Evolutionary conservation across 371 early-diverging fungal genomes (phyloP).

Genomic region (Parasitella parasitica): DNA sequence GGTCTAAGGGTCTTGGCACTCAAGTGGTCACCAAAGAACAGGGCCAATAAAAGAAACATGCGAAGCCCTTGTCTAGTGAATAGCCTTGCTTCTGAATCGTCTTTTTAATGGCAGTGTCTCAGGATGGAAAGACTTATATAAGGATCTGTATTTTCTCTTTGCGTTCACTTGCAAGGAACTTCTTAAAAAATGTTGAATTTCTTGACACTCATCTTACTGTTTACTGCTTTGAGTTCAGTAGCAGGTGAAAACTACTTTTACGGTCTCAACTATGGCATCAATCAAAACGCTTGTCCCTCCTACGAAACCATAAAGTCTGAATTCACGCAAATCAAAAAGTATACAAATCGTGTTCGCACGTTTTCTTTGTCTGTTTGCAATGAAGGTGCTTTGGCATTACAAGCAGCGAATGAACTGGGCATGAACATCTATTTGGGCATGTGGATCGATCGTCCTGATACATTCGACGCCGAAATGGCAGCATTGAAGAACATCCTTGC

Average conservation of each 20-base stretch:
- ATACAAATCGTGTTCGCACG: conserved; percentile 57
- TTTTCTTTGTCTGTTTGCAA: conserved; percentile 57
- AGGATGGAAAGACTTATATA: too few species aligned
- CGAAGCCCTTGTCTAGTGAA: neutral
- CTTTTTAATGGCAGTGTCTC: neutral
- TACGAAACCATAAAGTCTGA: conserved; percentile 49
- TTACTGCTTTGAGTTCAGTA: neutral
- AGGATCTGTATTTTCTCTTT: too few species aligned
- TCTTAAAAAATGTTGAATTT: neutral
- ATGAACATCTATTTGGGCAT: conserved; percentile 61
- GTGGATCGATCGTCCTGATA: conserved; percentile 58
- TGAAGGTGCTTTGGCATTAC: conserved; percentile 57
- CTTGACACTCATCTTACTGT: neutral
- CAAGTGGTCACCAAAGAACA: neutral
- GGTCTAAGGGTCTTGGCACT: neutral
- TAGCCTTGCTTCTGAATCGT: neutral
- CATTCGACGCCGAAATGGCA: conserved; percentile 47
- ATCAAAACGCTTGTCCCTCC: conserved; percentile 52
- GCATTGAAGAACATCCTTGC: conserved; percentile 46
- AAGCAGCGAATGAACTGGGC: conserved; percentile 56
- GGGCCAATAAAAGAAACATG: neutral
- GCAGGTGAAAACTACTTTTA: conserved; percentile 29
- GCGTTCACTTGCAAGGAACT: too few species aligned
- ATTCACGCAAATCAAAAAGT: conserved; percentile 41
- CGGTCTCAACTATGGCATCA: conserved; percentile 60